Percentiles rank a stretch among this genome's conserved stretches.
phyloP scores from a whole-genome alignment of 805 yeast species.

The Wickerhamomyces chaumierensis region DNA sequence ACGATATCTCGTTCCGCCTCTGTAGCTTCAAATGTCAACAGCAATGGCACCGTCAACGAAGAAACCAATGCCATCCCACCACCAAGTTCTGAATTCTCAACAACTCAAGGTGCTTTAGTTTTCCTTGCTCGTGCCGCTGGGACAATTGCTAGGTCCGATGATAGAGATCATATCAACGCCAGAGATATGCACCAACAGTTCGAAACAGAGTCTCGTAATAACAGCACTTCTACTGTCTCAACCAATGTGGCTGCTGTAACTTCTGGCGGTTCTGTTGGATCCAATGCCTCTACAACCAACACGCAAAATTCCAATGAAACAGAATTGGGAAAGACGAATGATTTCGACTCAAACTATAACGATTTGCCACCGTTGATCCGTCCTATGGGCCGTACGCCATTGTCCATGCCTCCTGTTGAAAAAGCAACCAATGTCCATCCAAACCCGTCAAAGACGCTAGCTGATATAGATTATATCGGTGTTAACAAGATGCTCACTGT shows the following conservation, averaged over 20 bases:
- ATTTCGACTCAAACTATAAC: background rate
- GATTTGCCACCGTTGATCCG: conserved; percentile 16
- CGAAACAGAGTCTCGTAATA: conserved; percentile 23
- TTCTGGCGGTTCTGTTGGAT: background rate
- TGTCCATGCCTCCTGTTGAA: conserved; percentile 21
- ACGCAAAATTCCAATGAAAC: background rate
- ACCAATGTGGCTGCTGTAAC: conserved; percentile 1
- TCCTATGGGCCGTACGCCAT: conserved; percentile 13
- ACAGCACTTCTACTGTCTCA: background rate
- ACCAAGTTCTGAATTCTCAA: conserved; percentile 16
- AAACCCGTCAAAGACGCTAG: conserved; percentile 26
- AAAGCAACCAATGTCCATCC: conserved; percentile 22
- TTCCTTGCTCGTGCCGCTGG: conserved; percentile 76
- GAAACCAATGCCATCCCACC: conserved; percentile 12
- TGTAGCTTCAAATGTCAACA: too few relatives aligned
- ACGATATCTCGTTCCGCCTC: conserved; percentile 6
- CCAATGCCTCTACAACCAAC: background rate
- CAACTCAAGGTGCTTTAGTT: conserved; percentile 52
- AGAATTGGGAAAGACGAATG: background rate
- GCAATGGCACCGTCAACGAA: conserved; percentile 2
- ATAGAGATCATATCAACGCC: conserved; percentile 48
- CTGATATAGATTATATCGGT: conserved; percentile 59
- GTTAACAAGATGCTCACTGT: conserved; percentile 44
- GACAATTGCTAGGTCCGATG: conserved; percentile 58
- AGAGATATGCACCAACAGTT: conserved; percentile 34